Evolutionary conservation across 805 yeast genomes (phyloP).

Genomic region (Clavispora carvajalis): DNA sequence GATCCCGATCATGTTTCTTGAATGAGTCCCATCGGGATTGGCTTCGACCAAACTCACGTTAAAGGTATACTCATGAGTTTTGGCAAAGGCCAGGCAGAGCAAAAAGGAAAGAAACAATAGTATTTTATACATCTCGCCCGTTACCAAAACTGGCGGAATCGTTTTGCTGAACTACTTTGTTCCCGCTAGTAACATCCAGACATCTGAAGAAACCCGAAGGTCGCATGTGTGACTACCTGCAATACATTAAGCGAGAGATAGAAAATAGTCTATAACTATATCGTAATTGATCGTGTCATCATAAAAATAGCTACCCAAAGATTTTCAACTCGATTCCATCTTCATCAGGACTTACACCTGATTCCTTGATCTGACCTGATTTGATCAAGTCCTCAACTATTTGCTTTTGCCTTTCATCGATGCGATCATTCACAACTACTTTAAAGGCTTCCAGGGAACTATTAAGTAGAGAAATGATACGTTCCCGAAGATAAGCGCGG

Average conservation of each 20-base stretch:
- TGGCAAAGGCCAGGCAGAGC: constrained; percentile 3
- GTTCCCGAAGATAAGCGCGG: constrained; percentile 39
- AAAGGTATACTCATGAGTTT: constrained; percentile 31
- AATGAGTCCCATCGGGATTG: constrained; percentile 53
- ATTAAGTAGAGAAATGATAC: constrained; percentile 43
- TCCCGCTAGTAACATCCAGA: not conserved
- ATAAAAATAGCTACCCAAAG: constrained; percentile 25
- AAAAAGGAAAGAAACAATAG: not conserved
- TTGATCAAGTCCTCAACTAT: constrained; percentile 42
- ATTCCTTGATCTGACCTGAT: constrained; percentile 5
- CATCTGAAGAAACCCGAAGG: not conserved
- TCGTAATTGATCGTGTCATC: not conserved
- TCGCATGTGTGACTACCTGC: not conserved
- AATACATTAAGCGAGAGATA: no score
- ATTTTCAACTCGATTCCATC: constrained; percentile 44
- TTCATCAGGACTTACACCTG: constrained; percentile 11
- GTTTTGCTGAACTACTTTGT: not conserved
- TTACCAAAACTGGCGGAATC: not conserved
- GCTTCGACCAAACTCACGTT: constrained; percentile 36
- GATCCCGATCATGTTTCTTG: constrained; percentile 52
- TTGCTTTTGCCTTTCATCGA: constrained; percentile 37
- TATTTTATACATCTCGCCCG: not conserved
- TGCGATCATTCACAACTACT: constrained; percentile 30
- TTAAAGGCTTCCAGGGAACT: constrained; percentile 47
- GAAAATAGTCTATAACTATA: not conserved